Evolutionary conservation across 805 yeast genomes (phyloP).

Genomic region (Cyberlindnera euphorbiiphila): DNA sequence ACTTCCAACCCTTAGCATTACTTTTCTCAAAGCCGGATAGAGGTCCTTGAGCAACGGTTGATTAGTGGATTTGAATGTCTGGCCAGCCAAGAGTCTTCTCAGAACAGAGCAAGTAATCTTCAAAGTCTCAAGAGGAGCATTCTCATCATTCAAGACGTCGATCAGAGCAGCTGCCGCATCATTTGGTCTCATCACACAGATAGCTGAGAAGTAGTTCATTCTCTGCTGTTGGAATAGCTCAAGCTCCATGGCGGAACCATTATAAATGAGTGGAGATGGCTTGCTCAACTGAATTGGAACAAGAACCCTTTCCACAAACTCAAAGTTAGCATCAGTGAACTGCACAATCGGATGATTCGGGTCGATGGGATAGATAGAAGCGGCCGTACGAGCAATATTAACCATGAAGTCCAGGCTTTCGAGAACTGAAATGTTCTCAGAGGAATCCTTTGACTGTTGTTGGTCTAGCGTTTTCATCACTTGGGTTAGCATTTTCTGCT

Average conservation of each 20-base stretch:
- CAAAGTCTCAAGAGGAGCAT: slow-evolving; percentile 30
- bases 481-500: slow-evolving; percentile 20
- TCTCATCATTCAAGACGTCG: slow-evolving; percentile 29
- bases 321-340: slow-evolving; percentile 26
- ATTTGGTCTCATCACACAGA: slow-evolving; percentile 23
- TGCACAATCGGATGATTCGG: slow-evolving; percentile 28
- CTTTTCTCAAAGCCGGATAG: slow-evolving; percentile 31
- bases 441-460: slow-evolving; percentile 16
- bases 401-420: slow-evolving; percentile 31
- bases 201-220: slow-evolving; percentile 27
- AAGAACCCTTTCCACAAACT: slow-evolving; percentile 20
- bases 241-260: slow-evolving; percentile 18
- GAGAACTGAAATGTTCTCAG: slow-evolving; percentile 23
- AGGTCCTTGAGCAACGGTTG: slow-evolving; percentile 27
- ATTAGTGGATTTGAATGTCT: slow-evolving; percentile 26
- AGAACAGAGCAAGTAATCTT: slow-evolving; percentile 36
- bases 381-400: slow-evolving; percentile 32
- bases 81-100: slow-evolving; percentile 31
- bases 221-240: slow-evolving; percentile 28
- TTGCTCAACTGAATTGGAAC: slow-evolving; percentile 22
- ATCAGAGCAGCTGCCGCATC: slow-evolving; percentile 21
- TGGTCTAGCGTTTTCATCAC: slow-evolving; percentile 22
- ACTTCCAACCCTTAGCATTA: slow-evolving; percentile 21
- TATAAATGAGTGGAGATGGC: slow-evolving; percentile 16
- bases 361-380: slow-evolving; percentile 27